Base-by-base conservation (phyloP, 129 eudicot genomes). In the Tagetes patula region DNA sequence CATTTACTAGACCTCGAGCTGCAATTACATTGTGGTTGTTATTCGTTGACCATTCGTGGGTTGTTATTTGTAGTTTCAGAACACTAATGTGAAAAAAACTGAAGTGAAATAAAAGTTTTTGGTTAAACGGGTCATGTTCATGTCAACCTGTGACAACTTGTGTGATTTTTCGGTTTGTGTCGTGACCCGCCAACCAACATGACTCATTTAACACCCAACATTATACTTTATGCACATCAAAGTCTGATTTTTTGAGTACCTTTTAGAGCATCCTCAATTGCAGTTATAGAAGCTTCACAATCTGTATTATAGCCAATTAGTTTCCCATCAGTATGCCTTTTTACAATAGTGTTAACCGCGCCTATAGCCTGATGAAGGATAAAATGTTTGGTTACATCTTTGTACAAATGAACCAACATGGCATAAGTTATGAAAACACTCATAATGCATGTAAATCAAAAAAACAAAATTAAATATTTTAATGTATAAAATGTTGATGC, bases 261-360 rank as follows among this genome's bases (percentile, higher is more conserved):
- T 87, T 70, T 87, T 12, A 90, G 55, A 77, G 95, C 94, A 84
- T 87, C 97, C 78, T 91, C 97, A 39, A 91, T 87, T 52, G 95
- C 91, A 66, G 86, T 81, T 72, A 91, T 85, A 32, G 95, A 84
- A 70, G 95, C 97, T 76, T 87, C 95, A 67, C 91, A 91, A 71
- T 91, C 97, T 70, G 97, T 91, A 76, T 91, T 91, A 69, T 91
- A 87, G 58, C 95, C 97, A 34, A 87, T 78, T 42, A 91, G 81
- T 89, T 85, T 85, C 72, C 97, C 95, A 74, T 91, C 97, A 48
- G 69, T 76, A 33, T 68, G 76, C 74, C 91, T 84, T 74, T 86
- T 84, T 66, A 91, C 60, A 20, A 91, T 85, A 2, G 95, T 91
- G 69, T 91, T 91, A 12, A 85, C 97, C 46, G 97, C 97, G n/a